Conservation (phyloP, 139 green algal species). For the Yamagishiella unicocca region DNA sequence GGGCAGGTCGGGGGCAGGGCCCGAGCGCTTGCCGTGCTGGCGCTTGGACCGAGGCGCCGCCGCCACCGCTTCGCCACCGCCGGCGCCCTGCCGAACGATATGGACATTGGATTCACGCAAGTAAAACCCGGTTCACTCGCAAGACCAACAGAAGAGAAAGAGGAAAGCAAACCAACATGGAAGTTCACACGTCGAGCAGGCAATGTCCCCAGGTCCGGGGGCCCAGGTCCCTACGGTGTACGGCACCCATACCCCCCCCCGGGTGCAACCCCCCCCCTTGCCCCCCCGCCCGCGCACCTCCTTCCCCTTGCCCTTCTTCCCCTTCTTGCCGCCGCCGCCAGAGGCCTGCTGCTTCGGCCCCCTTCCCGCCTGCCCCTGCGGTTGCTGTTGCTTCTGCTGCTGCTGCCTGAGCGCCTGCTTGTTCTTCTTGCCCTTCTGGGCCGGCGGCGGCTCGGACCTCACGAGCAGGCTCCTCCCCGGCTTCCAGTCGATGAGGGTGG, state of each 20-base stretch:
- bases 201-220: too few species aligned
- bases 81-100: neutral
- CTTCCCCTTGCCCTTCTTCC: neutral
- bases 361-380: conserved; percentile 11
- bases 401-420: neutral
- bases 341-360: neutral
- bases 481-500: conserved; percentile 48
- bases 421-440: neutral
- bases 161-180: too few species aligned
- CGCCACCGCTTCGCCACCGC: neutral
- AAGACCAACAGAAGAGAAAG: too few species aligned
- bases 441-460: neutral
- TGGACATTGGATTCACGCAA: too few species aligned
- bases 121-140: too few species aligned
- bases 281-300: neutral
- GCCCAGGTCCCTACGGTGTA: too few species aligned
- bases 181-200: too few species aligned
- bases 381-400: neutral
- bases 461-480: conserved; percentile 47
- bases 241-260: too few species aligned
- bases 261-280: too few species aligned
- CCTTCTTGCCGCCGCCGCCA: conserved; percentile 10
- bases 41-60: neutral
- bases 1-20: neutral
- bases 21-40: conserved; percentile 12